phyloP scores from a whole-genome alignment of 2,329 filamentous ascomycete genomes.

The Fusarium longipes region DNA sequence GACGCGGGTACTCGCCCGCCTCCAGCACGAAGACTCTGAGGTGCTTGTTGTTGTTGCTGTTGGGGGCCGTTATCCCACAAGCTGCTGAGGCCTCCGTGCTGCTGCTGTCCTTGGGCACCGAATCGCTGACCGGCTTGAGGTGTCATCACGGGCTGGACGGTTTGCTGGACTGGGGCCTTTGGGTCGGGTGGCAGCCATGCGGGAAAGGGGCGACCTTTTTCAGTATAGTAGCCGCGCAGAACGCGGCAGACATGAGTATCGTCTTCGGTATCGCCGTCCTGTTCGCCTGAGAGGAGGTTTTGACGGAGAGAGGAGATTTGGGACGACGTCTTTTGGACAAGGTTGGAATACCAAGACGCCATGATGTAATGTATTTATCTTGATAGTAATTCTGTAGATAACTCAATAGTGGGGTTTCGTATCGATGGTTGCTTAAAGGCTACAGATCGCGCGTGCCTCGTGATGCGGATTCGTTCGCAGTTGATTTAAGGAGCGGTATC shows the following conservation, averaged over 20 bases:
- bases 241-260: conserved; percentile 96
- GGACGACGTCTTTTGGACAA: conserved; percentile 72
- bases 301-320: conserved; percentile 74
- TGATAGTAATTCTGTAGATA: neutral
- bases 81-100: conserved; percentile 60
- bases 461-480: conserved; percentile 3
- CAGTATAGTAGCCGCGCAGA: conserved; percentile 89
- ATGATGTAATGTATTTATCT: conserved; percentile 59
- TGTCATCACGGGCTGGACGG: conserved; percentile 64
- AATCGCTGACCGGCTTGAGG: conserved; percentile 66
- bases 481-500: conserved; percentile 4
- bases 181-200: conserved; percentile 91
- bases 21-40: conserved; percentile 60
- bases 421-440: neutral
- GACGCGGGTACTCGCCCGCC: conserved; percentile 51
- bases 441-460: conserved; percentile 8
- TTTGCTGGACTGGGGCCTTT: conserved; percentile 67
- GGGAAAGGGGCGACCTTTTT: conserved; percentile 85
- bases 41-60: conserved; percentile 48
- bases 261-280: conserved; percentile 82
- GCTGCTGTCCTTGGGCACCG: conserved; percentile 56
- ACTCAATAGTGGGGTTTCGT: conserved; percentile 1
- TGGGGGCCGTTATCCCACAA: conserved; percentile 65
- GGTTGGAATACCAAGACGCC: conserved; percentile 85
- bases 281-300: conserved; percentile 74